Evolutionary conservation across 371 early-diverging fungal species (phyloP).

Genomic region (Rhizopus stolonifer): DNA sequence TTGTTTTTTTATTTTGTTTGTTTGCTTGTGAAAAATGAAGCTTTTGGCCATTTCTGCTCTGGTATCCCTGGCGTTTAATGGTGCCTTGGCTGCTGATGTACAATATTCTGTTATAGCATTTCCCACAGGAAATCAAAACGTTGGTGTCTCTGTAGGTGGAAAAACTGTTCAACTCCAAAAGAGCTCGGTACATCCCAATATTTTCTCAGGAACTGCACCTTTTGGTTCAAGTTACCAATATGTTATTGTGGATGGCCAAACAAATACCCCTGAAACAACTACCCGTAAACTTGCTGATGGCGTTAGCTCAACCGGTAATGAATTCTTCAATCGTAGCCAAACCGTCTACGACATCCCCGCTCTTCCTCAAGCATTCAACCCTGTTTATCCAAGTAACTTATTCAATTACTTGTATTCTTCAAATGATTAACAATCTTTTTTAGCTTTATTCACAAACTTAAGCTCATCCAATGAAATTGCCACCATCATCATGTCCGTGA

Average conservation of each 20-base stretch:
- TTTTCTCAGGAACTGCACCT: slow-evolving; percentile 41
- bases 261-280: slow-evolving; percentile 23
- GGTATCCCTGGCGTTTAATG: slow-evolving; percentile 11
- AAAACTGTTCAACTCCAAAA: slow-evolving; percentile 27
- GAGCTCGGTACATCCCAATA: slow-evolving; percentile 29
- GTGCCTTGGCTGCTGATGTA: slow-evolving; percentile 31
- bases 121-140: slow-evolving; percentile 29
- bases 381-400: slow-evolving; percentile 29
- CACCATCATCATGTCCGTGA: slow-evolving; percentile 50
- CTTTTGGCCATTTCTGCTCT: slow-evolving; percentile 17
- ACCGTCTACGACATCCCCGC: slow-evolving; percentile 44
- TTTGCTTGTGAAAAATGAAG: slow-evolving; percentile 14
- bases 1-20: slow-evolving; percentile 2
- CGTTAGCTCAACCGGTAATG: slow-evolving; percentile 48
- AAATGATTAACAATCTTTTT: not conserved
- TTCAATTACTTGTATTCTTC: too few species aligned
- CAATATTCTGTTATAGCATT: slow-evolving; percentile 49
- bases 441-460: slow-evolving; percentile 31
- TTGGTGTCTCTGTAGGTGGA: slow-evolving; percentile 38
- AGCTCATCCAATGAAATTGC: slow-evolving; percentile 47
- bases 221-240: slow-evolving; percentile 38
- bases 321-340: slow-evolving; percentile 51
- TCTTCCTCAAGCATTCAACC: slow-evolving; percentile 55
- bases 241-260: slow-evolving; percentile 22
- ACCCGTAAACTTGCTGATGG: slow-evolving; percentile 41